Conservation (phyloP, 2,329 filamentous ascomycete genomes). For the Phyllosticta citriasiana region DNA sequence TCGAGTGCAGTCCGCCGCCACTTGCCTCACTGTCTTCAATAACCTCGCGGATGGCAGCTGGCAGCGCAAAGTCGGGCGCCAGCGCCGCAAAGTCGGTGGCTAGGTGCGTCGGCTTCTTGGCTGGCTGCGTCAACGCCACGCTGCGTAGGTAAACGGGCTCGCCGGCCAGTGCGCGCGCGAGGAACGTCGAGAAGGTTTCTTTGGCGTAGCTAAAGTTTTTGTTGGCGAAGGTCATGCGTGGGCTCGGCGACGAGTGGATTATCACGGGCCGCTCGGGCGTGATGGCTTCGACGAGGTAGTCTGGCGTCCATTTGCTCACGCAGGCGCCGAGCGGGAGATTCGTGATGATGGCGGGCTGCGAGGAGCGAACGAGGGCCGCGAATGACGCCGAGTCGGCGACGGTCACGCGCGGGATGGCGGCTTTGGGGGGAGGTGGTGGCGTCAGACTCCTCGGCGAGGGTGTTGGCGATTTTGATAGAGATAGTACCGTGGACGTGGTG, state of each 20-base stretch:
- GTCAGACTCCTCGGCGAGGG: not conserved
- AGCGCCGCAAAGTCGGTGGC: constrained; percentile 61
- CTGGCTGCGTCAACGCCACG: constrained; percentile 58
- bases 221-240: constrained; percentile 66
- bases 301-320: constrained; percentile 53
- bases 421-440: constrained; percentile 1
- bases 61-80: constrained; percentile 59
- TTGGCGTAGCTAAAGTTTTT: constrained; percentile 77
- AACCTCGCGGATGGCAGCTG: constrained; percentile 50
- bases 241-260: constrained; percentile 57
- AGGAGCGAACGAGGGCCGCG: constrained; percentile 44
- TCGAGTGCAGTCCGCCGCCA: constrained; percentile 55
- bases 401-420: constrained; percentile 41
- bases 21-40: constrained; percentile 8
- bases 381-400: constrained; percentile 50
- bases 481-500: not conserved
- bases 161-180: constrained; percentile 43
- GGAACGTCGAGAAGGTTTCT: constrained; percentile 56
- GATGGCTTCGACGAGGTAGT: constrained; percentile 51
- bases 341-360: constrained; percentile 56
- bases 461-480: not conserved
- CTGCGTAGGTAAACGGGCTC: constrained; percentile 67
- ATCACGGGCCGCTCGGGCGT: constrained; percentile 46
- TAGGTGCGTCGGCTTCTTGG: constrained; percentile 60
- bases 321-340: constrained; percentile 59